Conservation (phyloP, 2,329 filamentous ascomycete species). For the Hirsutella rhossiliensis region DNA sequence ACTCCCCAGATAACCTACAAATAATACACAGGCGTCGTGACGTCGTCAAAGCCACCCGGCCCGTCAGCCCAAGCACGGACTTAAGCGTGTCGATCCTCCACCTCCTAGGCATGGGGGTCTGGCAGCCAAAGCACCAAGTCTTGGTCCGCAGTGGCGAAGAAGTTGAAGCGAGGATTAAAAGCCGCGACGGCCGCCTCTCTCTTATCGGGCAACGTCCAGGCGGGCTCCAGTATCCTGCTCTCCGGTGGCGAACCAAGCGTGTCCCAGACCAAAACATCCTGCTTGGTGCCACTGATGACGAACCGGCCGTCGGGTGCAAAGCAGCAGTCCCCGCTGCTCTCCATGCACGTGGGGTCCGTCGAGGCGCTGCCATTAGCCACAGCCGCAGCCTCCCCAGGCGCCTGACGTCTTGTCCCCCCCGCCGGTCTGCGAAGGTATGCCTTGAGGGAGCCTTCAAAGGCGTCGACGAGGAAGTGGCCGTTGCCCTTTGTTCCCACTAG, state of each 20-base stretch:
- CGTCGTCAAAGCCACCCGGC: too few relatives aligned
- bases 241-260: slow-evolving; percentile 44
- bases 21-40: too few relatives aligned
- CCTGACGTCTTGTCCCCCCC: slow-evolving; percentile 39
- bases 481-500: slow-evolving; percentile 72
- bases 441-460: slow-evolving; percentile 71
- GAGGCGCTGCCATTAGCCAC: slow-evolving; percentile 15
- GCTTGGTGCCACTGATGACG: slow-evolving; percentile 66
- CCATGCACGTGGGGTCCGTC: slow-evolving; percentile 24
- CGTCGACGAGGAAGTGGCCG: slow-evolving; percentile 84
- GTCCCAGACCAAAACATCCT: slow-evolving; percentile 81
- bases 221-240: slow-evolving; percentile 50
- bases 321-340: slow-evolving; percentile 67
- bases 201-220: slow-evolving; percentile 51
- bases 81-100: too few relatives aligned
- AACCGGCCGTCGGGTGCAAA: slow-evolving; percentile 85
- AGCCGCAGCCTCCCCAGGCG: slow-evolving; percentile 35
- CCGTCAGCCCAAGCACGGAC: too few relatives aligned
- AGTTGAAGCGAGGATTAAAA: slow-evolving; percentile 85
- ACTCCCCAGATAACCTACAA: too few relatives aligned
- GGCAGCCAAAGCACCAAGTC: slow-evolving; percentile 73
- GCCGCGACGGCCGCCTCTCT: slow-evolving; percentile 63
- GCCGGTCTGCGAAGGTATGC: slow-evolving; percentile 54
- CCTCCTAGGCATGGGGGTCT: slow-evolving; percentile 36
- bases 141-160: slow-evolving; percentile 81